Evolutionary conservation across 1,139 yeast genomes (phyloP).

Genomic region (Debaryomycetaceae sp.): DNA sequence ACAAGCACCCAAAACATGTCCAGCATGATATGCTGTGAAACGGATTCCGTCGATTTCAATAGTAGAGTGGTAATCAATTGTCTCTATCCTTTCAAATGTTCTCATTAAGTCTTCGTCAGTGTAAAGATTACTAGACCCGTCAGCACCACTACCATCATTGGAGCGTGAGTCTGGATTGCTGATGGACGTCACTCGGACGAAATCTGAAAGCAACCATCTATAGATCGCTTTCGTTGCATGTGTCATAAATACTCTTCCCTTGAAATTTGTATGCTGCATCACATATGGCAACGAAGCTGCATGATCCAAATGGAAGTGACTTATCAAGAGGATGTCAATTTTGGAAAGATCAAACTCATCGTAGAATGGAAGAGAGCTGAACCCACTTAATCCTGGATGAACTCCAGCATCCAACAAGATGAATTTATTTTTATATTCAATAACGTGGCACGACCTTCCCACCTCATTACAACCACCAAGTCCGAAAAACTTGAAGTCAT

Average conservation of each 20-base stretch:
- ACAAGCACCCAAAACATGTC: conserved; percentile 98
- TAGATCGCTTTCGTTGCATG: conserved; percentile 98
- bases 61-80: conserved; percentile 93
- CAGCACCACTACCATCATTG: conserved; percentile 16
- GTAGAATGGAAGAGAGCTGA: conserved; percentile 88
- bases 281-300: conserved; percentile 97
- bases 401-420: conserved; percentile 98
- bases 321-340: conserved; percentile 80
- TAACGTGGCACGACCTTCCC: conserved; percentile 91
- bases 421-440: conserved; percentile 92
- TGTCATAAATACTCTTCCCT: conserved; percentile 96
- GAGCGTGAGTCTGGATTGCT: conserved; percentile 41
- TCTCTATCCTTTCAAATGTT: conserved; percentile 87
- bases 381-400: conserved; percentile 91
- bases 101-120: conserved; percentile 87
- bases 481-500: conserved; percentile 71
- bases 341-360: conserved; percentile 90
- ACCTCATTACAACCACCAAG: conserved; percentile 99
- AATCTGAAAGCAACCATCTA: conserved; percentile 91
- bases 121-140: conserved; percentile 55
- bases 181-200: conserved; percentile 83
- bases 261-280: conserved; percentile 93
- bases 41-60: conserved; percentile 90
- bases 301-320: conserved; percentile 96
- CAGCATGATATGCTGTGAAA: conserved; percentile 98